phyloP scores from a whole-genome alignment of 1,284 basidiomycete genomes.

The Cutaneotrichosporon mucoides region DNA sequence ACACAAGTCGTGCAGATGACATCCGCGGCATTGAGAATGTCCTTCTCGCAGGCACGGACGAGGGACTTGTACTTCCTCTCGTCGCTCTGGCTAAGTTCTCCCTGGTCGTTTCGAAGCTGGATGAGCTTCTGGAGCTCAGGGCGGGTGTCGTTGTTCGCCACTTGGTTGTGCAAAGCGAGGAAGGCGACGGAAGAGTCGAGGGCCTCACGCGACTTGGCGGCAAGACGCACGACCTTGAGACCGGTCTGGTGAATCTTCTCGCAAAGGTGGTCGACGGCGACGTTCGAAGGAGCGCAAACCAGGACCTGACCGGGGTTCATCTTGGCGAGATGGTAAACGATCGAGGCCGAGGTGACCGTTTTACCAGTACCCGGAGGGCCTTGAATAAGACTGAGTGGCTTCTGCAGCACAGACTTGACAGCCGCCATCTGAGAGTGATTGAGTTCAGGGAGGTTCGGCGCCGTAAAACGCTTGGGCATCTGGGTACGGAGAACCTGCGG shows the following conservation, averaged over 20 bases:
- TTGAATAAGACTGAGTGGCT: constrained; percentile 96
- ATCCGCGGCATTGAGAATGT: constrained; percentile 90
- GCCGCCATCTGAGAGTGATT: constrained; percentile 99
- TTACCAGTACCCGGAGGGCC: constrained; percentile 99
- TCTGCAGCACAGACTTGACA: constrained; percentile 96
- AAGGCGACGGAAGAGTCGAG: constrained; percentile 90
- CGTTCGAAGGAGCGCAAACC: constrained; percentile 98
- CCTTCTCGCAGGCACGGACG: constrained; percentile 92
- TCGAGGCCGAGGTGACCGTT: constrained; percentile 98
- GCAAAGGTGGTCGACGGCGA: constrained; percentile 97
- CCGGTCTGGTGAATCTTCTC: constrained; percentile 98
- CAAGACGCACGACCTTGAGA: constrained; percentile 93
- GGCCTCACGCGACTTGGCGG: constrained; percentile 96
- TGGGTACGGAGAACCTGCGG: constrained; percentile 69
- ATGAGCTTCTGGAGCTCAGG: constrained; percentile 96
- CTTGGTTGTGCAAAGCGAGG: constrained; percentile 94
- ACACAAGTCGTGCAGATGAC: constrained; percentile 99
- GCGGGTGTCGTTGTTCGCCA: constrained; percentile 90
- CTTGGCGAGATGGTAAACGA: constrained; percentile 97
- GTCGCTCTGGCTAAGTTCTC: constrained; percentile 91
- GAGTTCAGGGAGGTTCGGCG: constrained; percentile 93
- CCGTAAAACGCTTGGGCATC: constrained; percentile 79
- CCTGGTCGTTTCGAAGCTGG: constrained; percentile 94
- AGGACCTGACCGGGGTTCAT: constrained; percentile 99
- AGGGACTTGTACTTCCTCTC: constrained; percentile 97